Evolutionary conservation across 495 filamentous ascomycete genomes (phyloP).

Genomic region (Penicillium lividum): DNA sequence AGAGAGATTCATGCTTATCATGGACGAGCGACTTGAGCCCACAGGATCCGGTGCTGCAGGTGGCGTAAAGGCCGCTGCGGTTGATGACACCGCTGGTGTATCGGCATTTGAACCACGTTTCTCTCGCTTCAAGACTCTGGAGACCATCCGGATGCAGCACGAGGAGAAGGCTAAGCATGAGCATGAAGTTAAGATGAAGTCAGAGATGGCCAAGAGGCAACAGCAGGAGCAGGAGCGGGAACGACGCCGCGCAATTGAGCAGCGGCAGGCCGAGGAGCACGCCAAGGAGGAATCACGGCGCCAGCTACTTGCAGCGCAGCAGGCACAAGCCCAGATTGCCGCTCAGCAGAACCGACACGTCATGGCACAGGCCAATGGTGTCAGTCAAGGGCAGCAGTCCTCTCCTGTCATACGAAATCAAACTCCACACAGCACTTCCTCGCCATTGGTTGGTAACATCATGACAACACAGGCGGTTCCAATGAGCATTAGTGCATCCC

Average conservation of each 20-base stretch:
- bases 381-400: slow-evolving; percentile 69
- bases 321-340: slow-evolving; percentile 52
- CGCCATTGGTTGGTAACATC: slow-evolving; percentile 65
- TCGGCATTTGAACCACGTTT: slow-evolving; percentile 81
- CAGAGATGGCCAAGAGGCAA: slow-evolving; percentile 48
- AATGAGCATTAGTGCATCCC: slow-evolving; percentile 79
- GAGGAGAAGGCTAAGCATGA: slow-evolving; percentile 67
- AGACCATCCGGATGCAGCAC: slow-evolving; percentile 76
- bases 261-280: slow-evolving; percentile 52
- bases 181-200: slow-evolving; percentile 63
- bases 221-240: slow-evolving; percentile 50
- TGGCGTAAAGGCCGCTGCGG: slow-evolving; percentile 61
- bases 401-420: slow-evolving; percentile 78
- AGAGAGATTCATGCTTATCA: slow-evolving; percentile 87
- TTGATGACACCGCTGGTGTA: slow-evolving; percentile 70
- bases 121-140: slow-evolving; percentile 85
- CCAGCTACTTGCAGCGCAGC: slow-evolving; percentile 46
- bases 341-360: slow-evolving; percentile 46
- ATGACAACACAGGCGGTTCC: slow-evolving; percentile 59
- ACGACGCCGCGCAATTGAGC: slow-evolving; percentile 41
- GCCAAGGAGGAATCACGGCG: slow-evolving; percentile 48
- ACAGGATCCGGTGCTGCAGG: slow-evolving; percentile 56
- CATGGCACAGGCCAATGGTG: slow-evolving; percentile 56
- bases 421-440: slow-evolving; percentile 76
- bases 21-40: slow-evolving; percentile 79